Evolutionary conservation across 2,329 filamentous ascomycete species (phyloP), one percentile per base, ranked within the genome.

Genomic region (Fusarium albidum): DNA sequence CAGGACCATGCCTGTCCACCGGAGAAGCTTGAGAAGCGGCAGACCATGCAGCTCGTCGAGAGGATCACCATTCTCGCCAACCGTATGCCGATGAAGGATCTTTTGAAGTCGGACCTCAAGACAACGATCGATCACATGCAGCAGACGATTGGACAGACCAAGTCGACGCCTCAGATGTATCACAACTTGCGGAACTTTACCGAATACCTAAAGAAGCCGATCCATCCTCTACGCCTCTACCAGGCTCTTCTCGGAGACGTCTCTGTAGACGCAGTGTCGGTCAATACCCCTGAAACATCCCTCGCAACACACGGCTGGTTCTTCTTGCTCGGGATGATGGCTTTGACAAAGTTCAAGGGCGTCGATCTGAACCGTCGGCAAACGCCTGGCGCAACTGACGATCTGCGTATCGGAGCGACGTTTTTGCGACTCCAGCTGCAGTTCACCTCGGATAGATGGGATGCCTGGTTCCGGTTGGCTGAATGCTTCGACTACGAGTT

Each of bases 61-160:
- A 90, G 93, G 67, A 84, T 98, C 31, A 88, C 96, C 68, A 79
- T 85, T 29, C 86, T 97, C 52, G 91, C 91, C 3, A 88, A 88
- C 42, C 87, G 90, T 56, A 88, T 97, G 79, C 88, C 91, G 17
- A 90, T 96, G 77, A 96, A 94, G 67, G 95, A 98, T 61, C 77
- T 98, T 14, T 84, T 92, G 13, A 98, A 96, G 71, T 95, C 92
- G 13, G 92, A 98, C 49, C 79, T 99, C 47, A 96, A 94, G 70
- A 85, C 82, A 13, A 92, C 92, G 0, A 95, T 99, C 52, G 95
- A 99, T 53, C 92, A 93, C 63, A 91, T 99, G 74, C 93, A 98
- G 70, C 87, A 91, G 62, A 88, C 91, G 6, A 88, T 98, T 47
- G 92, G 91, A 2, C 83, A 84, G 47, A 85, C 89, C 25, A 96